phyloP scores from a whole-genome alignment of 2,329 filamentous ascomycete genomes.

The Sclerotinia sclerotiorum region DNA sequence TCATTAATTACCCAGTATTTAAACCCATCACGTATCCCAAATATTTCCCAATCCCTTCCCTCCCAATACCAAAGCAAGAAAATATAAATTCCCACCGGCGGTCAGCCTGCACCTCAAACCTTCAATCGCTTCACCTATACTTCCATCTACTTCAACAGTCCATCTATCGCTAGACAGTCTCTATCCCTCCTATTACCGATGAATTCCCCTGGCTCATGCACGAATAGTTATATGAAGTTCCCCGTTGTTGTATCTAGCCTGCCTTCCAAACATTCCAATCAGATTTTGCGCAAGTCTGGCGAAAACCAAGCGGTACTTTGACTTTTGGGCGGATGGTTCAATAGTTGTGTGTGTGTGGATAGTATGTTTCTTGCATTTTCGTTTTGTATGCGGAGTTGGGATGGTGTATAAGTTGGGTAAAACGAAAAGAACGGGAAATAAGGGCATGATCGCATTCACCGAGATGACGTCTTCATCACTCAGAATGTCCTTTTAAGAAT shows the following conservation, averaged over 20 bases:
- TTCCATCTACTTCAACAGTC: not conserved
- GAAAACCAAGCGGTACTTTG: slow-evolving; percentile 45
- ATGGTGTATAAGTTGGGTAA: slow-evolving; percentile 44
- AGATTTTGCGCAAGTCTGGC: slow-evolving; percentile 46
- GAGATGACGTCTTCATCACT: slow-evolving; percentile 86
- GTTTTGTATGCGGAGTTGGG: slow-evolving; percentile 36
- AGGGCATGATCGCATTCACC: slow-evolving; percentile 84
- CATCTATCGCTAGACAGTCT: slow-evolving; percentile 13
- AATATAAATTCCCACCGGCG: slow-evolving; percentile 73
- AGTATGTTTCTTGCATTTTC: slow-evolving; percentile 43
- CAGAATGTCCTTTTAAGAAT: slow-evolving; percentile 72
- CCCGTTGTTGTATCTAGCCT: not conserved
- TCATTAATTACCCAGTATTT: not conserved
- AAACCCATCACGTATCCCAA: not conserved
- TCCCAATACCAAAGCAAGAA: slow-evolving; percentile 53
- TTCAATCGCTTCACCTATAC: not conserved
- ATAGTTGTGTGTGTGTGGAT: slow-evolving; percentile 39
- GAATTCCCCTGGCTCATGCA: slow-evolving; percentile 9
- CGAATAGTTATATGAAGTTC: not conserved
- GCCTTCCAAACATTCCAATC: slow-evolving; percentile 47
- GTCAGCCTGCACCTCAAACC: slow-evolving; percentile 72
- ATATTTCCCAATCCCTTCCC: slow-evolving; percentile 2
- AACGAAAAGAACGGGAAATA: slow-evolving; percentile 72
- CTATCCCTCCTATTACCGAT: slow-evolving; percentile 1
- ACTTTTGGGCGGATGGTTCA: slow-evolving; percentile 39